Conservation (phyloP, 306 rosid species). For the Canavalia ensiformis region DNA sequence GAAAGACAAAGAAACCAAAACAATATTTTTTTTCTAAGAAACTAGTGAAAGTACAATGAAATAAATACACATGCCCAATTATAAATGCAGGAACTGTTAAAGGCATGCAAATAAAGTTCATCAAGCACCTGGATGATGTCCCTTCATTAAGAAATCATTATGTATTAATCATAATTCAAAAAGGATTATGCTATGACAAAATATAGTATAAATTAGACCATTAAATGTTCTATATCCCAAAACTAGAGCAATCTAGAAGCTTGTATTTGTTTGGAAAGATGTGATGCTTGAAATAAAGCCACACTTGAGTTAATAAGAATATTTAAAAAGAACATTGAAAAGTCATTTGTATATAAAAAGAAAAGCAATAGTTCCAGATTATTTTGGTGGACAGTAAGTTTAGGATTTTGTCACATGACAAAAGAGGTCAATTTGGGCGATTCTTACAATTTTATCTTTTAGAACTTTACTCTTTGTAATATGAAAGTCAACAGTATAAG, state of each 20-base stretch:
- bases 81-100: not conserved
- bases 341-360: constrained; percentile 19
- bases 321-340: constrained; percentile 8
- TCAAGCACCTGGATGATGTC: not conserved
- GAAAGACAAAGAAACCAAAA: constrained; percentile 8
- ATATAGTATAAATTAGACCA: constrained; percentile 1
- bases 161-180: constrained; percentile 14
- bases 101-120: not conserved
- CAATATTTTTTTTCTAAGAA: constrained; percentile 2
- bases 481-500: constrained; percentile 69
- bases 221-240: constrained; percentile 24
- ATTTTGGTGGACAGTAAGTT: not conserved
- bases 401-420: constrained; percentile 30
- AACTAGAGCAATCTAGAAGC: constrained; percentile 11
- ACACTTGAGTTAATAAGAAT: not conserved
- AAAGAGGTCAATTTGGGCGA: constrained; percentile 43
- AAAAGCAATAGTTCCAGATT: constrained; percentile 13
- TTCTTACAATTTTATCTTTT: constrained; percentile 80
- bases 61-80: not conserved
- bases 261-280: constrained; percentile 24
- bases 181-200: constrained; percentile 8
- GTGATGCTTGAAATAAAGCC: constrained; percentile 22
- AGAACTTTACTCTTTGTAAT: constrained; percentile 60
- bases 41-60: not conserved
- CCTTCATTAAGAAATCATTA: not conserved